A percentile compares a stretch with the other conserved stretches of the same genome.
These are phyloP conservation scores for Thielaviopsis euricoi DNA, from an alignment of 2,329 filamentous ascomycete species.

Conservation along the genomic window DNA sequence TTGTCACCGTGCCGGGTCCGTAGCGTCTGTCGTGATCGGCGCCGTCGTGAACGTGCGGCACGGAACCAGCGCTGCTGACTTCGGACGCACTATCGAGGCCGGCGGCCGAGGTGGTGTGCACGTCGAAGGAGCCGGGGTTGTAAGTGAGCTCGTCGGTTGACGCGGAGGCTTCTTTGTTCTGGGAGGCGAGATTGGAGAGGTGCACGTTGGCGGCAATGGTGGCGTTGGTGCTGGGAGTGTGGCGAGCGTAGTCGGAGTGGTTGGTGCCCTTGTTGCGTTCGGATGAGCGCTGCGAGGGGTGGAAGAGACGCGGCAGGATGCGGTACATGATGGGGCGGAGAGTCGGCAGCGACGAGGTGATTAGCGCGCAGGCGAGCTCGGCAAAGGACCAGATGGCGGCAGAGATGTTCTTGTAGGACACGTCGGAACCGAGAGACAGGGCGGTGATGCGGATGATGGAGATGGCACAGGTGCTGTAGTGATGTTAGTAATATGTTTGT, in stretches of 20 bases:
- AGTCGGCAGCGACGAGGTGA: constrained; percentile 15
- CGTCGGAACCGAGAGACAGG: constrained; percentile 13
- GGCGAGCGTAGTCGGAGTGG: constrained; percentile 1
- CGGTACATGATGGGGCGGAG: constrained; percentile 16
- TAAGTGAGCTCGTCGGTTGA: too few relatives aligned
- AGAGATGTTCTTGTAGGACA: constrained; percentile 16
- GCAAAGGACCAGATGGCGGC: constrained; percentile 16
- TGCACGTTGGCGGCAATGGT: neutral
- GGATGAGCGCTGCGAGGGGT: constrained; percentile 3
- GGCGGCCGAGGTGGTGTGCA: too few relatives aligned
- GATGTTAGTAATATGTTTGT: neutral
- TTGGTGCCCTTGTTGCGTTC: neutral
- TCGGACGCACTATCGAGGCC: too few relatives aligned
- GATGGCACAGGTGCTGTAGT: constrained; percentile 15
- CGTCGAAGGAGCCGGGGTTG: too few relatives aligned
- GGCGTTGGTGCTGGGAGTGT: neutral
- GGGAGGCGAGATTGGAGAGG: neutral
- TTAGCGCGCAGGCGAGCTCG: constrained; percentile 15
- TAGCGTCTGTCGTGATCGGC: too few relatives aligned
- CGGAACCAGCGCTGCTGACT: too few relatives aligned
- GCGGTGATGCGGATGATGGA: constrained; percentile 15
- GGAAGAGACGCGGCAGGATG: constrained; percentile 15
- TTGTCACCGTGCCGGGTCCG: too few relatives aligned
- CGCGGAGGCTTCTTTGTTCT: neutral
- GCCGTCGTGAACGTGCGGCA: too few relatives aligned